Evolutionary conservation across 2,329 filamentous ascomycete genomes (phyloP), one percentile per base, ranked within the genome.

Genomic region (Celoporthe dispersa): DNA sequence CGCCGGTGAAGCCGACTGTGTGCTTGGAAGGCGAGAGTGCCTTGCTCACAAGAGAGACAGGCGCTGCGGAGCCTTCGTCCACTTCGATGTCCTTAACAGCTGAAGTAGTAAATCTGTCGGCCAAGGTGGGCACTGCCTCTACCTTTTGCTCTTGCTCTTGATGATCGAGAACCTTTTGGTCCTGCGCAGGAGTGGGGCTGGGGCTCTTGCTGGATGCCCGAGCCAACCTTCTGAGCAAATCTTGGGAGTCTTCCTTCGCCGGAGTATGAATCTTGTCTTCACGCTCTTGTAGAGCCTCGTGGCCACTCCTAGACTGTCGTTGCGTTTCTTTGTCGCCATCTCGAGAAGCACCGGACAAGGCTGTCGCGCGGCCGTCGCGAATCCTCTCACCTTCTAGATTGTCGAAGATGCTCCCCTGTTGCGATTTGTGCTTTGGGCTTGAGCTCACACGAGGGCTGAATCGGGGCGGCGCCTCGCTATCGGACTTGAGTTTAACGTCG

Each of bases 181-280:
- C 78, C 19, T 77, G 73, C 2, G 79, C 76, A 31, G 84, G 84
- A 69, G 83, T 86, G 68, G 57, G 62, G 19, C 59, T 61, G 16
- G 68, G 68, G 25, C 68, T 70, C 12, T 79, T 79, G 74, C 82
- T 85, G 41, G 83, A 78, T 61, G 81, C 84, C 64, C 83, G 81
- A 31, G 85, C 83, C 73, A 88, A 78, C 66, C 81, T 81, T 70
- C 83, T 83, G 64, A 88, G 77, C 60, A 87, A 70, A 55, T 88
- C 86, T 53, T 81, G 79, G 3, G 84, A 84, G 69, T 86, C 83
- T 31, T 78, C 79, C 25, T 76, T 75, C 7, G 75, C 73, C 44
- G 78, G 73, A 31, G 73, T 66, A 8, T 64, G 73, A 70, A 73
- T 71, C 71, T 71, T 70, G 69, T 68, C 73, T 60, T 73, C 66